phyloP scores from a whole-genome alignment of 257 asterid genomes.

The Penstemon davidsonii region DNA sequence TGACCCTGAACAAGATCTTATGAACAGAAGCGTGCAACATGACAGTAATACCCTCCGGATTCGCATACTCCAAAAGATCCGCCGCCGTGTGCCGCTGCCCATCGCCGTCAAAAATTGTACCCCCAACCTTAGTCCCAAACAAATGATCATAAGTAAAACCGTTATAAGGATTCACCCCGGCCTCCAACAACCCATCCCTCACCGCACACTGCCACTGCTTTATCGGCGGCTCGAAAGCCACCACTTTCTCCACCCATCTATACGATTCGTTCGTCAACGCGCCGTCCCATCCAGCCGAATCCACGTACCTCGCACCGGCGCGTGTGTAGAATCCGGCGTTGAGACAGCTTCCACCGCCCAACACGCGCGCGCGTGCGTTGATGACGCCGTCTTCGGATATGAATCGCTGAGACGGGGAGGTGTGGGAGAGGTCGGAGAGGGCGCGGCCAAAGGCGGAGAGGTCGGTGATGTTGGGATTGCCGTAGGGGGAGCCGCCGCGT shows the following conservation, averaged over 20 bases:
- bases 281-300: constrained; percentile 53
- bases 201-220: constrained; percentile 75
- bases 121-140: constrained; percentile 74
- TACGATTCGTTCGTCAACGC: constrained; percentile 57
- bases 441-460: constrained; percentile 54
- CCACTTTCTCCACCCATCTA: constrained; percentile 66
- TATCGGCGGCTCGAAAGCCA: constrained; percentile 65
- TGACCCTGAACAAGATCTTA: constrained; percentile 45
- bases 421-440: constrained; percentile 54
- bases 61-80: constrained; percentile 65
- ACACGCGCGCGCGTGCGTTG: constrained; percentile 63
- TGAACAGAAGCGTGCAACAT: constrained; percentile 69
- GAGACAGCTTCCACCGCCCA: constrained; percentile 72
- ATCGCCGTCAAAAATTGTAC: constrained; percentile 54
- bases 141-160: constrained; percentile 79
- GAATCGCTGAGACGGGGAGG: constrained; percentile 80
- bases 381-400: constrained; percentile 79
- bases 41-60: constrained; percentile 57
- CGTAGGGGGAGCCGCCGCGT: constrained; percentile 75
- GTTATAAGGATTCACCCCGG: constrained; percentile 56
- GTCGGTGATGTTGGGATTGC: constrained; percentile 64
- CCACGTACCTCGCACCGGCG: constrained; percentile 43
- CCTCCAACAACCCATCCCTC: constrained; percentile 60
- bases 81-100: constrained; percentile 81
- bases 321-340: constrained; percentile 81